phyloP scores from a whole-genome alignment of 1,139 yeast genomes.

The Kodamaea ohmeri region DNA sequence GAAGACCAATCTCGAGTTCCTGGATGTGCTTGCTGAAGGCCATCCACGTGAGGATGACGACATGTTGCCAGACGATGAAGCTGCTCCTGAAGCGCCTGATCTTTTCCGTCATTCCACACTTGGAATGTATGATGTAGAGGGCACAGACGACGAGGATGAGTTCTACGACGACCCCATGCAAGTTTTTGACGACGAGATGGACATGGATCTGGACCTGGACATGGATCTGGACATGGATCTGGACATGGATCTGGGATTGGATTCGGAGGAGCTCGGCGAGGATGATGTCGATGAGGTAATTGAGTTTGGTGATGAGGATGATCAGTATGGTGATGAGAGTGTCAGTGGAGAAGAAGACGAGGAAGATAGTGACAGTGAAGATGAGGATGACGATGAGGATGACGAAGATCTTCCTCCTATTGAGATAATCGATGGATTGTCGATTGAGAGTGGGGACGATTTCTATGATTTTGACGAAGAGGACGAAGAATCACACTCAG shows the following conservation, averaged over 20 bases:
- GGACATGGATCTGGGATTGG: slow-evolving; percentile 26
- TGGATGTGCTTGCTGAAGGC: slow-evolving; percentile 51
- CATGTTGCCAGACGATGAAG: slow-evolving; percentile 54
- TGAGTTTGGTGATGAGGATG: slow-evolving; percentile 23
- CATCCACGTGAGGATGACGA: slow-evolving; percentile 35
- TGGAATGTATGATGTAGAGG: slow-evolving; percentile 92
- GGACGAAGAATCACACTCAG: slow-evolving; percentile 32
- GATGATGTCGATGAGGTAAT: slow-evolving; percentile 25
- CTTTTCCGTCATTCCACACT: slow-evolving; percentile 82
- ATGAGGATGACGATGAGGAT: slow-evolving; percentile 18
- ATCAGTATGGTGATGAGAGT: slow-evolving; percentile 21
- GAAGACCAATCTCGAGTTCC: slow-evolving; percentile 56
- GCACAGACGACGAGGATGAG: slow-evolving; percentile 42
- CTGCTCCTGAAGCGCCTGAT: slow-evolving; percentile 71
- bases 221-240: slow-evolving; percentile 26
- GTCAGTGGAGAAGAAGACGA: no score
- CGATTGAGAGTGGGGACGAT: slow-evolving; percentile 25
- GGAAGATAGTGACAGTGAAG: slow-evolving; percentile 17
- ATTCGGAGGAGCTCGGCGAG: slow-evolving; percentile 21
- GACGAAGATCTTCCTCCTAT: slow-evolving; percentile 25
- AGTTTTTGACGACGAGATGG: slow-evolving; percentile 23
- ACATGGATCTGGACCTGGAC: slow-evolving; percentile 24
- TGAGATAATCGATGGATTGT: slow-evolving; percentile 45
- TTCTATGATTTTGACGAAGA: slow-evolving; percentile 31
- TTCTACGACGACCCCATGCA: slow-evolving; percentile 22